These are phyloP conservation scores for Ottelia alismoides DNA, from an alignment of 106 monocot genomes.

Conservation along the genomic window DNA sequence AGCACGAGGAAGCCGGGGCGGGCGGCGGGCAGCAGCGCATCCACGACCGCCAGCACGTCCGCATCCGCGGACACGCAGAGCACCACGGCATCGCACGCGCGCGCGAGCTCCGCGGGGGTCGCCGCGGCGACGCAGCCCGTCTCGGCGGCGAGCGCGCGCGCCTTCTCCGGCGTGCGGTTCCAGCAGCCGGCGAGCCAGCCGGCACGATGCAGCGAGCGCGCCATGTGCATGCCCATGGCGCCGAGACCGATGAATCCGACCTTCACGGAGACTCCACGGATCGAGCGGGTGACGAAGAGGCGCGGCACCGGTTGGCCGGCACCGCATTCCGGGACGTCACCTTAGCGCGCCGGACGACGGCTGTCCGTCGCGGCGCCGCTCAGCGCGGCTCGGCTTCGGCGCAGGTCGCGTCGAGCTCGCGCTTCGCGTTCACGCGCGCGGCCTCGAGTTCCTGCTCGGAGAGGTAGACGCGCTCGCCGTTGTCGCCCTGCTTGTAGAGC, in stretches of 20 bases:
- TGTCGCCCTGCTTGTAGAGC: too few species aligned
- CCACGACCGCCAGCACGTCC: neutral
- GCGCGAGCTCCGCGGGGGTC: neutral
- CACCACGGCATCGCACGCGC: neutral
- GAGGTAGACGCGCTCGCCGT: too few species aligned
- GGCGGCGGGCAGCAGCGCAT: neutral
- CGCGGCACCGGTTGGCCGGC: too few species aligned
- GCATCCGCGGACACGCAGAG: neutral
- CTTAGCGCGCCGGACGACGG: too few species aligned
- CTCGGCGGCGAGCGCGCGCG: neutral
- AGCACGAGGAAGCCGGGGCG: neutral
- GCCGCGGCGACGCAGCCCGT: neutral
- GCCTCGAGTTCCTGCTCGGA: too few species aligned
- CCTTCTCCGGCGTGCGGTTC: neutral
- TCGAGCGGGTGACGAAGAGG: too few species aligned
- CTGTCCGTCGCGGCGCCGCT: too few species aligned
- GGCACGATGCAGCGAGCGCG: neutral
- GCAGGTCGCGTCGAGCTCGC: too few species aligned
- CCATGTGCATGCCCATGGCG: neutral
- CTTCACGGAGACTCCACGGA: neutral
- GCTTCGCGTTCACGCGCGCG: too few species aligned
- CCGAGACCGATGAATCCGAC: neutral
- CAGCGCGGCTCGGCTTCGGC: too few species aligned
- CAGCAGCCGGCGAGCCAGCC: neutral
- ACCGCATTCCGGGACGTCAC: too few species aligned